Percentiles rank a stretch among this genome's conserved stretches.
Evolutionary conservation across 2,329 filamentous ascomycete species (phyloP).

Genomic region (Sporothrix euskadiensis): DNA sequence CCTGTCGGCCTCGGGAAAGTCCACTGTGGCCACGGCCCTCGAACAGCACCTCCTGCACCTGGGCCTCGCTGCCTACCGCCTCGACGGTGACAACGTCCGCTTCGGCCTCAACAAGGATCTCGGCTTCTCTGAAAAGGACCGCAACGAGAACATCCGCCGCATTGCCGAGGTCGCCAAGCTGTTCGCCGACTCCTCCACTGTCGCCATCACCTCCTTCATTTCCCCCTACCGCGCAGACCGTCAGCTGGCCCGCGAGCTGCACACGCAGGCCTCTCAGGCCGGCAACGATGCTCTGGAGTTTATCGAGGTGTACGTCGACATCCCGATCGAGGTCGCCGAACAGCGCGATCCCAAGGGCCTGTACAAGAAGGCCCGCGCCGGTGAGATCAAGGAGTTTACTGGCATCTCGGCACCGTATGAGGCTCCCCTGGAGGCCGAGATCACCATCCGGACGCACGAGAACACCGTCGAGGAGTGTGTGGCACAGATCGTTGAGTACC

Average conservation of each 20-base stretch:
- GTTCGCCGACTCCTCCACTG: conserved; percentile 84
- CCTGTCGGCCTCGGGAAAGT: conserved; percentile 94
- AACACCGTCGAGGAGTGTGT: conserved; percentile 87
- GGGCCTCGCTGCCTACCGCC: conserved; percentile 79
- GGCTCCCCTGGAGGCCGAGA: conserved; percentile 80
- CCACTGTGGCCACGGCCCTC: conserved; percentile 91
- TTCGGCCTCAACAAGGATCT: conserved; percentile 98
- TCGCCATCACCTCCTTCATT: conserved; percentile 96
- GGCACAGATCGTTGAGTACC: conserved; percentile 76
- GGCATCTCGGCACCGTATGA: conserved; percentile 95
- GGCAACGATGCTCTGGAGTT: conserved; percentile 76
- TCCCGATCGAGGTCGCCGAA: conserved; percentile 89
- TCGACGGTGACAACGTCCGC: conserved; percentile 97
- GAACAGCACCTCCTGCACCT: conserved; percentile 94
- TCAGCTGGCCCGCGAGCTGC: conserved; percentile 75
- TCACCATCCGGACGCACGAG: conserved; percentile 81
- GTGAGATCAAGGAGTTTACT: conserved; percentile 96
- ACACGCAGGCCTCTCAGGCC: conserved; percentile 59
- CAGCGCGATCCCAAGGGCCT: conserved; percentile 94
- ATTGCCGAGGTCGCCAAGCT: conserved; percentile 95
- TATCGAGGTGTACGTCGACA: conserved; percentile 90
- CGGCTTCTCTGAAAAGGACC: conserved; percentile 87
- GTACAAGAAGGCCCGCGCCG: conserved; percentile 93
- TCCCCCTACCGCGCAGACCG: conserved; percentile 90
- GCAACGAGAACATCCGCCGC: conserved; percentile 96